phyloP scores from a whole-genome alignment of 176 grass and related monocot genomes.

The Zoysia pacifica region DNA sequence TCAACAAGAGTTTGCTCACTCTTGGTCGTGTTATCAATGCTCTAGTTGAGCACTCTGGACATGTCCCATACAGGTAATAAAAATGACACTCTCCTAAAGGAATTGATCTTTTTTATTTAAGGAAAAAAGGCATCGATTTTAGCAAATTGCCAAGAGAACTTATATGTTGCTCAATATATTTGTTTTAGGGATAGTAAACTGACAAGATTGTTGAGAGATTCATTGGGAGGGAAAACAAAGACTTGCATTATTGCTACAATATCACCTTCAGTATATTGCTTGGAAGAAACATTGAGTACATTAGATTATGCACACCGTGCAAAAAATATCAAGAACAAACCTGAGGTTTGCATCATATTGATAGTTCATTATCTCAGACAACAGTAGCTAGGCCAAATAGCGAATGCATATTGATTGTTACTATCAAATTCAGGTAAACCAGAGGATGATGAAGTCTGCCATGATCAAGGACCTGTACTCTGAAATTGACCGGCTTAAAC shows the following conservation, averaged over 20 bases:
- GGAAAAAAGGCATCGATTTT: slow-evolving; percentile 2
- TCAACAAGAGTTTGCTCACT: slow-evolving; percentile 98
- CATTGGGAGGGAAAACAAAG: slow-evolving; percentile 97
- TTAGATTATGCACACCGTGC: slow-evolving; percentile 97
- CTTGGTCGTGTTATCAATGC: slow-evolving; percentile 99
- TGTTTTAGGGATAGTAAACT: slow-evolving; percentile 97
- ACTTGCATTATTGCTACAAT: slow-evolving; percentile 99
- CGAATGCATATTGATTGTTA: not conserved
- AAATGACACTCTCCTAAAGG: not conserved
- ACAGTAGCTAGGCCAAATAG: slow-evolving; percentile 6
- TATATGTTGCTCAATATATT: slow-evolving; percentile 32
- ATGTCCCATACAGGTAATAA: slow-evolving; percentile 88
- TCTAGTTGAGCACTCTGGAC: slow-evolving; percentile 97
- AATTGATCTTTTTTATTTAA: slow-evolving; percentile 5
- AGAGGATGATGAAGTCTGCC: slow-evolving; percentile 98
- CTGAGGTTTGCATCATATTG: slow-evolving; percentile 66
- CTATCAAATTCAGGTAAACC: slow-evolving; percentile 67
- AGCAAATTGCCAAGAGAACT: slow-evolving; percentile 16
- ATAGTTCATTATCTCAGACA: slow-evolving; percentile 13
- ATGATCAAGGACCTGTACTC: slow-evolving; percentile 94
- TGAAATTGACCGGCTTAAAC: slow-evolving; percentile 99
- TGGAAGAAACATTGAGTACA: slow-evolving; percentile 98
- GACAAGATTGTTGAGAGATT: slow-evolving; percentile 96
- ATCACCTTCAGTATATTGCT: slow-evolving; percentile 90
- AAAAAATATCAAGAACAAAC: slow-evolving; percentile 99